Conservation (phyloP, 75 land plant species). For the Sequoiadendron giganteum region DNA sequence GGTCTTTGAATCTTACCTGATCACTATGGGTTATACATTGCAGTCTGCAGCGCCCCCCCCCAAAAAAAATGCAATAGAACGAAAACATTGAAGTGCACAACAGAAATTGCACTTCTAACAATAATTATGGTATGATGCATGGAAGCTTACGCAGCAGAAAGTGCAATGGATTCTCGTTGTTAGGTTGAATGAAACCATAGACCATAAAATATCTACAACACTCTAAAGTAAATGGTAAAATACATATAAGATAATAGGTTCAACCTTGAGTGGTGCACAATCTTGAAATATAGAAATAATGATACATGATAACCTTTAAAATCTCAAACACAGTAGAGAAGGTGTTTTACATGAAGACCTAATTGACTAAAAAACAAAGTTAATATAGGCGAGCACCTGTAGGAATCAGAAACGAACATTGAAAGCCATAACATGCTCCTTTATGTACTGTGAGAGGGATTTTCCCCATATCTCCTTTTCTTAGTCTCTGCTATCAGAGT, state of each 20-base stretch:
- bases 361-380: background rate
- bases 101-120: background rate
- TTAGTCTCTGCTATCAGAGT: background rate
- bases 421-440: background rate
- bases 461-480: background rate
- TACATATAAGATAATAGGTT: background rate
- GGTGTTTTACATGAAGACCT: background rate
- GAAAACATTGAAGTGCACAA: background rate
- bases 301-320: background rate
- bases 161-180: background rate
- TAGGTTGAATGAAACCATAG: background rate
- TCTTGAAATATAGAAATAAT: background rate
- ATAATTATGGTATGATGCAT: background rate
- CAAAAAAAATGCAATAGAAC: background rate
- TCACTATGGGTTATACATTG: background rate
- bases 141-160: background rate
- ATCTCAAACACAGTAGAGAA: background rate
- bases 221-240: background rate
- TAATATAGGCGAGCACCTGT: conserved; percentile 1
- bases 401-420: background rate
- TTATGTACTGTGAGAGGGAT: background rate
- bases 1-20: background rate
- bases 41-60: background rate
- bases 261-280: background rate
- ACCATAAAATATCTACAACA: background rate